Base-by-base conservation (phyloP, 2,329 filamentous ascomycete genomes). In the Penicillium sclerotiorum region DNA sequence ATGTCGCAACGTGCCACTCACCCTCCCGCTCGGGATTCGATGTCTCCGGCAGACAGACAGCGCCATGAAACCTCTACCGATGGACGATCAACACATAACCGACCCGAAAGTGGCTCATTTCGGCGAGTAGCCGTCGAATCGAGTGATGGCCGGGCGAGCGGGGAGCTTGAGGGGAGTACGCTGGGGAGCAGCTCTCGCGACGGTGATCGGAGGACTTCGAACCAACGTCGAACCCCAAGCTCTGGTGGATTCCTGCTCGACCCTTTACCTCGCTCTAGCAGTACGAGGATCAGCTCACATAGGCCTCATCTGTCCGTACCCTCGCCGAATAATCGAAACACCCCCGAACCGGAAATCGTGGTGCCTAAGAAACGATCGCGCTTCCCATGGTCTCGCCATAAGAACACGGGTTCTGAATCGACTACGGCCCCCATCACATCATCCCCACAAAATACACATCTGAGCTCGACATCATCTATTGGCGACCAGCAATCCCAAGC, bases 201-300 rank as follows among this genome's bases (percentile, higher is more conserved):
- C 45, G 63, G 60, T 12, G 67, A 67, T 15, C 58, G 57, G 50
- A 59, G 58, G 40, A 56, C 52, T 42, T 44, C 58, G 30, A 51
- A 47, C 12, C 65, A 63, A 35, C 57, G 62, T 17, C 63, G 63
- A 44, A 60, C 50, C 8, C 60, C 56, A 30, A 69, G 56, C 55
- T 73, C 73, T 7, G 65, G 74, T 45, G 72, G 72, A 4, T 77
- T 77, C 50, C 59, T 82, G 35, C 64, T 81, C 30, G 76, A 79
- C 57, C 70, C 57, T 53, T 23, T 67, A 35, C 53, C 65, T 57
- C 55, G 63, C 51, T 52, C 65, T 45, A 62, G 55, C 42, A 62
- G 57, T 44, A 49, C 65, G 52, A 52, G 60, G 32, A 50, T 60
- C 5, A 23, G 60, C 57, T 47, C 61, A 27, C 57, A 64, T 30